Base-by-base conservation (phyloP, 2,329 filamentous ascomycete genomes). In the Verticillium isaacii region DNA sequence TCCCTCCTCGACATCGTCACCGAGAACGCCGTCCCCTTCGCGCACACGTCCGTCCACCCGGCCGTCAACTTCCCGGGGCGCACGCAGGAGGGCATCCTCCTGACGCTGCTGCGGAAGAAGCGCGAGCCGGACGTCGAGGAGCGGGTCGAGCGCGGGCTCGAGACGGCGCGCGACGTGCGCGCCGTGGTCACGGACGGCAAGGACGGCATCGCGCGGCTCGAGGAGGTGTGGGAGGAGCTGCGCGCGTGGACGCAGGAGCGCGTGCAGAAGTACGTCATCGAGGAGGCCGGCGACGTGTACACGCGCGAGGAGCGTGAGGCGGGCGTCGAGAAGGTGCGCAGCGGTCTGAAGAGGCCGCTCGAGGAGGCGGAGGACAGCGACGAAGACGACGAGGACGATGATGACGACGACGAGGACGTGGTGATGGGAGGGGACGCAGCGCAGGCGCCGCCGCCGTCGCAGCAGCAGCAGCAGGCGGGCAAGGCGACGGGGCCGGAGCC, bases 101-200 rank as follows among this genome's bases (percentile, higher is more conserved):
- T 85, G 32, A 85, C 89, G 68, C 80, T 96, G 2, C 79, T 96
- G 36, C 88, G 92, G 45, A 96, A 95, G 76, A 95, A 95, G 72
- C 82, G 93, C 57, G 92, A 95, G 67, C 91, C 91, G 0, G 82
- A 85, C 29, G 87, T 93, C 19, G 90, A 93, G 71, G 86, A 88
- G 61, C 88, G 89, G 77, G 87, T 94, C 32, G 84, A 86, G 25
- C 78, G 86, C 59, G 89, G 87, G 1, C 83, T 85, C 39, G 79
- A 79, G 62, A 77, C 78, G 32, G 79, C 79, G 14, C 70, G 68
- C 58, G 62, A 65, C 17, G 62, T 67, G 45, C 67, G 62, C n/a
- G 61, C 64, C 29, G 67, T 68, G 41, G 65, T 59, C 57, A 61
- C 57, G 37, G 62, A 59, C 60, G 66, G 64, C 19, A 65, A 59